Conservation (phyloP, 208 protist species). For the Leishmania tarentolae region DNA sequence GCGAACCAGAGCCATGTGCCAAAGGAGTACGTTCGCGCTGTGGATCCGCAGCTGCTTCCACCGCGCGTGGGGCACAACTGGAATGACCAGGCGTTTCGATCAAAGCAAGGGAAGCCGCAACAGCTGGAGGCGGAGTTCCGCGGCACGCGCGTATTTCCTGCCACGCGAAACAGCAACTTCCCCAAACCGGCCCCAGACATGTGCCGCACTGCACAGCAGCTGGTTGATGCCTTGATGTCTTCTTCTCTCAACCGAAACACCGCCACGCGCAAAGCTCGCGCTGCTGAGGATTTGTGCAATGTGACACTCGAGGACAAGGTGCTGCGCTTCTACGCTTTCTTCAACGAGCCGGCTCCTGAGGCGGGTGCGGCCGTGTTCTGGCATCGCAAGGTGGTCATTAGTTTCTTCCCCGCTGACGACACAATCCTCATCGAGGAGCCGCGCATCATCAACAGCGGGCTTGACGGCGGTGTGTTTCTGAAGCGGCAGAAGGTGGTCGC, state of each 20-base stretch:
- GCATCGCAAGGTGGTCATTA: constrained; percentile 91
- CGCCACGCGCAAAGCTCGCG: constrained; percentile 13
- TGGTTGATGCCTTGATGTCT: constrained; percentile 59
- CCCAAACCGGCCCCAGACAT: constrained; percentile 43
- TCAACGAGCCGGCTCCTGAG: constrained; percentile 93
- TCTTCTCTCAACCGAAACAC: constrained; percentile 27
- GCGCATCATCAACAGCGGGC: constrained; percentile 91
- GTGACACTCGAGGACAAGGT: constrained; percentile 94
- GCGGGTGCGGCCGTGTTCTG: constrained; percentile 81
- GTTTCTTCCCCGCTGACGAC: constrained; percentile 95
- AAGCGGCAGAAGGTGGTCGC: constrained; percentile 88
- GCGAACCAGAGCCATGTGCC: constrained; percentile 58
- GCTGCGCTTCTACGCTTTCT: constrained; percentile 96
- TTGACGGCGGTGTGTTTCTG: constrained; percentile 93
- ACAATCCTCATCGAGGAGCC: constrained; percentile 95
- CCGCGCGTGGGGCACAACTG: constrained; percentile 90
- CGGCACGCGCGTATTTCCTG: constrained; percentile 62
- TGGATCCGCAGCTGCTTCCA: constrained; percentile 74
- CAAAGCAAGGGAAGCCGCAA: constrained; percentile 78
- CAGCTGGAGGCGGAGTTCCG: constrained; percentile 84
- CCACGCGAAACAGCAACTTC: constrained; percentile 52
- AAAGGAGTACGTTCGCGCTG: constrained; percentile 77
- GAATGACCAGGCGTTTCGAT: constrained; percentile 86
- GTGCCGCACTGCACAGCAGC: constrained; percentile 69
- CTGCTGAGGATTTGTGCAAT: constrained; percentile 29